phyloP scores from a whole-genome alignment of 2,329 filamentous ascomycete genomes.

The Emericellopsis cladophorae region DNA sequence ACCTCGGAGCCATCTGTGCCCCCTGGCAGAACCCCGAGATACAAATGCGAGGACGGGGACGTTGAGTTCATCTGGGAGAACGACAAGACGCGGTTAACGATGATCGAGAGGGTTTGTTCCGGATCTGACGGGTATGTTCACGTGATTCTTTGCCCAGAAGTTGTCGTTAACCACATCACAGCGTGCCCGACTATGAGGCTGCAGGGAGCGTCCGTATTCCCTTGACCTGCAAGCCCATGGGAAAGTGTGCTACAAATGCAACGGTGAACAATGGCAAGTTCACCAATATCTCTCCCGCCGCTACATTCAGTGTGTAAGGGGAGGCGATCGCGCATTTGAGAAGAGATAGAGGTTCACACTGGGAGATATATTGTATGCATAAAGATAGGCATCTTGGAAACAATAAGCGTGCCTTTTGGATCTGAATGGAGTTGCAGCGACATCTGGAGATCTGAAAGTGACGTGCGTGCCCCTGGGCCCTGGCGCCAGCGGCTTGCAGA shows the following conservation, averaged over 20 bases:
- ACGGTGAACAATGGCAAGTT: conserved; percentile 15
- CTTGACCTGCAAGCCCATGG: conserved; percentile 8
- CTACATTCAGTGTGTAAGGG: no score
- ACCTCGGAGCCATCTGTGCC: conserved; percentile 22
- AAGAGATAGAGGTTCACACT: no score
- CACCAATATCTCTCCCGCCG: conserved; percentile 14
- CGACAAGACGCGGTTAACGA: conserved; percentile 16
- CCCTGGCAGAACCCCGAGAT: conserved; percentile 20
- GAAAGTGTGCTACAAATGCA: conserved; percentile 13
- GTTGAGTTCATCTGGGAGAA: conserved; percentile 30
- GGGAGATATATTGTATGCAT: no score
- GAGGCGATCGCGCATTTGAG: no score
- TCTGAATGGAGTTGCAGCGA: no score
- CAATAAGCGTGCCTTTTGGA: no score
- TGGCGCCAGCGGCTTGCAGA: background rate
- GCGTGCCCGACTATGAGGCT: conserved; percentile 15
- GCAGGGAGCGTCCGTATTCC: conserved; percentile 12
- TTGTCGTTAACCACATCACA: conserved; percentile 5
- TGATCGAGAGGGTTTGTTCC: conserved; percentile 32
- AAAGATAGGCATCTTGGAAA: no score
- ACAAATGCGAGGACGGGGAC: conserved; percentile 24
- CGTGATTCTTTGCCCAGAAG: background rate
- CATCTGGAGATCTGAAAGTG: background rate
- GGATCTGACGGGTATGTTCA: conserved; percentile 18
- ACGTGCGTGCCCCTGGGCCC: background rate